phyloP scores from a whole-genome alignment of 257 asterid species.

The Solanum arcanum region DNA sequence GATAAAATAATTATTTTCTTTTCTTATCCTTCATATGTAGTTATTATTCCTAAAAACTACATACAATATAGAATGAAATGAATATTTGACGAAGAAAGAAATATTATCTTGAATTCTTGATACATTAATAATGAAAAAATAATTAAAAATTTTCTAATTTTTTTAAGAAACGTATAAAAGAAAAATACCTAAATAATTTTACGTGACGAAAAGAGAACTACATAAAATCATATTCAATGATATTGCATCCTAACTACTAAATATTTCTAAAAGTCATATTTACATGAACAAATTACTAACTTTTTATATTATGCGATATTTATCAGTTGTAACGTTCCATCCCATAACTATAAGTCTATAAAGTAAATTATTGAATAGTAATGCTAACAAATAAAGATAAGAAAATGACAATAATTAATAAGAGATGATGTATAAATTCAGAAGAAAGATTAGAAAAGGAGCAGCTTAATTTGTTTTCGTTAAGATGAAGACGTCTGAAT shows the following conservation, averaged over 20 bases:
- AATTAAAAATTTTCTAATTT: too few relatives aligned
- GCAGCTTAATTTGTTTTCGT: too few relatives aligned
- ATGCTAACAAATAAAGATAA: not conserved
- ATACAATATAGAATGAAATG: too few relatives aligned
- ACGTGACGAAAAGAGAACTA: not conserved
- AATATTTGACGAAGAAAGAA: not conserved
- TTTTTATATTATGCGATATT: not conserved
- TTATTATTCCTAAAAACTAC: too few relatives aligned
- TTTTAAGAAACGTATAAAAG: too few relatives aligned
- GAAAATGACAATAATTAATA: not conserved
- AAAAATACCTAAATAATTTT: too few relatives aligned
- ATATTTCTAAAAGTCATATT: not conserved
- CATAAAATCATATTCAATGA: not conserved
- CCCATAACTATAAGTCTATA: not conserved
- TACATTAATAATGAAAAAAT: too few relatives aligned
- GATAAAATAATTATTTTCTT: too few relatives aligned
- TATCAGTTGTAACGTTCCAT: not conserved
- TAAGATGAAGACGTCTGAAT: too few relatives aligned
- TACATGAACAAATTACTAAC: not conserved
- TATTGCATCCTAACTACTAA: not conserved
- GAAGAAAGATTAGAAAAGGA: too few relatives aligned
- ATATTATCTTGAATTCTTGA: too few relatives aligned
- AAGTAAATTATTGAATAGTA: not conserved
- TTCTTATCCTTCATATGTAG: too few relatives aligned
- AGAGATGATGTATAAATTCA: not conserved